These are phyloP conservation scores for Leccinum angustisporum DNA, from an alignment of 1,284 basidiomycete genomes.

Conservation along the genomic window DNA sequence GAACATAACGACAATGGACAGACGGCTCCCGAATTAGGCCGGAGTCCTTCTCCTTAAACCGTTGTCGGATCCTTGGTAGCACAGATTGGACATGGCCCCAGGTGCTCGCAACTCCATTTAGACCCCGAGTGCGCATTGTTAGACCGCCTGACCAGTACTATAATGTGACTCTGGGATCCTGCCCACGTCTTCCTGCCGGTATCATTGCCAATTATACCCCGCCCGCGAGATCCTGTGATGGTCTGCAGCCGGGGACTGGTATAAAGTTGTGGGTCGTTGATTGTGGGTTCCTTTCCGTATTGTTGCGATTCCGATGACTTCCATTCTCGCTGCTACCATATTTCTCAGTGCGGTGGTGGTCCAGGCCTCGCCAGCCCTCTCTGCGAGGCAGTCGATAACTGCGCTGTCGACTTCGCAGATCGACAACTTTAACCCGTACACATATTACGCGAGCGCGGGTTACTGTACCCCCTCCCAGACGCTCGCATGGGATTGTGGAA, in stretches of 20 bases:
- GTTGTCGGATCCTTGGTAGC: not conserved
- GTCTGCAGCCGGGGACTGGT: not conserved
- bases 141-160: not conserved
- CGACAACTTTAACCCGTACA: slow-evolving; percentile 51
- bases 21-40: not conserved
- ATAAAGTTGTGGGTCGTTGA: not conserved
- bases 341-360: slow-evolving; percentile 21
- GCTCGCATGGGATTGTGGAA: slow-evolving; percentile 59
- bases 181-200: not conserved
- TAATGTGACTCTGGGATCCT: slow-evolving; percentile 12
- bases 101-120: not conserved
- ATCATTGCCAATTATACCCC: slow-evolving; percentile 12
- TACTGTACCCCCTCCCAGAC: slow-evolving; percentile 52
- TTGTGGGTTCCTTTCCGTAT: not conserved
- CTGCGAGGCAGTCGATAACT: slow-evolving; percentile 39
- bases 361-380: slow-evolving; percentile 26
- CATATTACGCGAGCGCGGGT: slow-evolving; percentile 55
- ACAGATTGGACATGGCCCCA: not conserved
- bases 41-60: not conserved
- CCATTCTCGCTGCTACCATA: slow-evolving; percentile 10
- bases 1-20: not conserved
- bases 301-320: slow-evolving; percentile 17
- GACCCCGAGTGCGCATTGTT: not conserved
- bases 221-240: not conserved
- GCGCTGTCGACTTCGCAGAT: slow-evolving; percentile 45